phyloP scores from a whole-genome alignment of 768 basidiomycete species.

The Mycena filopes region DNA sequence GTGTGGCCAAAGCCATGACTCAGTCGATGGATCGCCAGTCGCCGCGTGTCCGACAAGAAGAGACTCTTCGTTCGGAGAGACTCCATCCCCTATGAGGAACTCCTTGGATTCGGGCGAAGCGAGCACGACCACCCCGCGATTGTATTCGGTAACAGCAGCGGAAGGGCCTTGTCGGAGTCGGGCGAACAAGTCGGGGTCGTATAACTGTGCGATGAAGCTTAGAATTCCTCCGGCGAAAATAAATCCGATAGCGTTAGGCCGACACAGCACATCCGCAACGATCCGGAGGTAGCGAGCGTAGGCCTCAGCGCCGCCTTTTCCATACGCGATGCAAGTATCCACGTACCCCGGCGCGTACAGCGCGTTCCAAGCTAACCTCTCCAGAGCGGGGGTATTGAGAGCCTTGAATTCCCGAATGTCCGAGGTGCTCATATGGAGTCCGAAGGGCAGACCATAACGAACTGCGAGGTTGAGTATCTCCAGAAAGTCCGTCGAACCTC shows the following conservation, averaged over 20 bases:
- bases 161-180: neutral
- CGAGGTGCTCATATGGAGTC: neutral
- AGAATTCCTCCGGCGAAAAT: neutral
- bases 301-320: neutral
- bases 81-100: neutral
- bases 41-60: neutral
- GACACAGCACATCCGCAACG: neutral
- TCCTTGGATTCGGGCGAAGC: neutral
- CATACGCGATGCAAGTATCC: neutral
- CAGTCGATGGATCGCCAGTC: neutral
- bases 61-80: neutral
- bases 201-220: neutral
- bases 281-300: neutral
- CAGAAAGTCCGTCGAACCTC: neutral
- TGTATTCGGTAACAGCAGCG: neutral
- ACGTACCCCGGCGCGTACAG: neutral
- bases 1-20: neutral
- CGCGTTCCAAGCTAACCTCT: neutral
- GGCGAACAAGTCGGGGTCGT: neutral
- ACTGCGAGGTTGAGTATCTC: neutral
- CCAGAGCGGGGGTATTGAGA: neutral
- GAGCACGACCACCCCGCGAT: neutral
- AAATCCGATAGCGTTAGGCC: neutral
- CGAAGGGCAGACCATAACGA: neutral
- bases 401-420: neutral